Evolutionary conservation across 2,329 filamentous ascomycete species (phyloP), one percentile per base, ranked within the genome.

Genomic region (Macrophomina pseudophaseolina): DNA sequence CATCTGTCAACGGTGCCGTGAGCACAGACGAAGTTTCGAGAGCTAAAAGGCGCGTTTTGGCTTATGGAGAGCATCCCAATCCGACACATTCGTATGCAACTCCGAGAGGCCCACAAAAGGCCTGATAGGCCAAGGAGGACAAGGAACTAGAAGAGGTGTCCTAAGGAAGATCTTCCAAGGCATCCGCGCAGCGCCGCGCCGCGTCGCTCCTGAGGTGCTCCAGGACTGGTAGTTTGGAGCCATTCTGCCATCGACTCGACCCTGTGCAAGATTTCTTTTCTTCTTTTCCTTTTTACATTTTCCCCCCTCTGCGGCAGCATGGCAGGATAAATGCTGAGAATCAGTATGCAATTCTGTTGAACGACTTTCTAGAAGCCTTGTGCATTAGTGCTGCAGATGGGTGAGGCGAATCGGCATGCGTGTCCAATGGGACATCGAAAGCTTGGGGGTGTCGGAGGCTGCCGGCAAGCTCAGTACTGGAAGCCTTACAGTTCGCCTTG

Each of bases 401-500:
- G n/a, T 30, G 49, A 33, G 11, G 28, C 18, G 18, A 14, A 16
- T 16, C 4, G 12, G 30, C 49, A 30, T 16, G 4, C n/a, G 23
- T 9, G 12, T 32, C n/a, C 8, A 28, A 23, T 44, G 8, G 48
- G 48, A 23, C 18, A 5, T 11, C 14, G 49, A 32, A 53, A 30
- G 28, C 5, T 53, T 53, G 30, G 49, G 49, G 35, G 28, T 28
- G 12, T 11, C 49, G 49, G 49, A 53, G 28, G 28, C 30, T 11
- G 28, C 49, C 49, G 49, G 49, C 35, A 35, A 33, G 28, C 49
- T 18, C 30, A 33, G 49, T 18, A 16, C 23, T 23, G 23, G 23
- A 23, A 53, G 49, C 49, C 49, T 53, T 53, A 53, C 49, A 12
- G 49, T 11, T n/a, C 28, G 49, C 49, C 49, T 53, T 53, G 30